These are phyloP conservation scores for Oropetium thomaeum DNA, from an alignment of 176 grass and related monocot species.

Conservation along the genomic window DNA sequence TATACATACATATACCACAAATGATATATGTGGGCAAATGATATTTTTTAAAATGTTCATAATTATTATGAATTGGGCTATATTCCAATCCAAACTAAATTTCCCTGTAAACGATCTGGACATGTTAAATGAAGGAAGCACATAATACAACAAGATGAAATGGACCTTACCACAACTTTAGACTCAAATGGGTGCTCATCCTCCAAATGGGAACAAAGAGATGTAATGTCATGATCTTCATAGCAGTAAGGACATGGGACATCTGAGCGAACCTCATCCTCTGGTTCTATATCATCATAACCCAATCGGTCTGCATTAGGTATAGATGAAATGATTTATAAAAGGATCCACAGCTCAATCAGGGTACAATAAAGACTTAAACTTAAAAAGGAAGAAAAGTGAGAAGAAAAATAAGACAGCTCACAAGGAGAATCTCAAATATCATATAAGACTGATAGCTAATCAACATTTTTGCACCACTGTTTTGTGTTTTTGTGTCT, in stretches of 20 bases:
- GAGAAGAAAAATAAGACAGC: neutral
- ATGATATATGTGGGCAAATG: no score
- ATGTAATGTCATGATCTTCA: conserved; percentile 67
- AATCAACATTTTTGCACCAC: neutral
- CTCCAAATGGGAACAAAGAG: conserved; percentile 68
- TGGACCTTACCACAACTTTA: conserved; percentile 52
- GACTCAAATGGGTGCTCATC: conserved; percentile 74
- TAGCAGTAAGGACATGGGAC: conserved; percentile 81
- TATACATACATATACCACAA: no score
- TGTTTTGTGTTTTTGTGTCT: neutral
- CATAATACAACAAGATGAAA: neutral
- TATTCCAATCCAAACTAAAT: neutral
- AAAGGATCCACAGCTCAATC: neutral
- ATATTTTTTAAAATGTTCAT: no score
- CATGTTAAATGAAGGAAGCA: neutral
- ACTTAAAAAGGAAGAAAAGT: neutral
- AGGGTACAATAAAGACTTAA: neutral
- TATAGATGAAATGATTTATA: neutral
- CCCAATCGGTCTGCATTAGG: conserved; percentile 43
- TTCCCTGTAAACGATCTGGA: neutral
- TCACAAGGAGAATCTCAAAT: neutral
- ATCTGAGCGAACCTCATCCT: conserved; percentile 57
- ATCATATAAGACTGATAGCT: neutral
- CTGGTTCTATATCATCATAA: conserved; percentile 65
- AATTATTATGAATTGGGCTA: neutral